These are phyloP conservation scores for Starmerella floricola DNA, from an alignment of 805 yeast species.

Conservation along the genomic window DNA sequence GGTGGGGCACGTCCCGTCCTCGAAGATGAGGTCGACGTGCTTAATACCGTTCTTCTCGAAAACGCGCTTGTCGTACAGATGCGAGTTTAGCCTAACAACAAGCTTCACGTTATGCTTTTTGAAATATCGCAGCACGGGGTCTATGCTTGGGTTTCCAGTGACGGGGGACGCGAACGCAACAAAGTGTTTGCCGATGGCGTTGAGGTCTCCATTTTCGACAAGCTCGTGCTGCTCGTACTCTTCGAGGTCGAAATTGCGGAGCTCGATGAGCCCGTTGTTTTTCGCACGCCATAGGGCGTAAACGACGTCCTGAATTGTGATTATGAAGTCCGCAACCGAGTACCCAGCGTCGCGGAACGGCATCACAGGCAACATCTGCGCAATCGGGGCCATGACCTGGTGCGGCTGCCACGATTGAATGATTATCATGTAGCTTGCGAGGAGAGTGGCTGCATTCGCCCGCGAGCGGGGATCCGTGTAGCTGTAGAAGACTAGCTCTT, in stretches of 20 bases:
- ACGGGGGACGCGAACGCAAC: constrained; percentile 97
- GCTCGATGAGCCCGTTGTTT: constrained; percentile 76
- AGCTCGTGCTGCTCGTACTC: constrained; percentile 90
- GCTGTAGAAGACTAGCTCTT: constrained; percentile 84
- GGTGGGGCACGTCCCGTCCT: constrained; percentile 96
- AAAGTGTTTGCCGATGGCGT: constrained; percentile 80
- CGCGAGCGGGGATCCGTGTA: constrained; percentile 68
- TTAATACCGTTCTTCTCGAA: constrained; percentile 73
- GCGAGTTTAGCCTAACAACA: constrained; percentile 87
- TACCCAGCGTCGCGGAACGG: constrained; percentile 96
- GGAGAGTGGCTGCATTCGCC: constrained; percentile 86
- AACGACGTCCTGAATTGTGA: constrained; percentile 87
- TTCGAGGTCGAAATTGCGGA: constrained; percentile 73
- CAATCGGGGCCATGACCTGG: constrained; percentile 86
- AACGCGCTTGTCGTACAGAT: constrained; percentile 71
- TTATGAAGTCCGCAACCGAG: constrained; percentile 85
- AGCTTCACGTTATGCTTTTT: constrained; percentile 60
- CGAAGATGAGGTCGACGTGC: constrained; percentile 92
- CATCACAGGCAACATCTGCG: constrained; percentile 83
- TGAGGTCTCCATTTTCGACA: constrained; percentile 95
- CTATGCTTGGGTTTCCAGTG: constrained; percentile 22
- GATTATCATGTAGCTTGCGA: constrained; percentile 86
- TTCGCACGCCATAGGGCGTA: constrained; percentile 98
- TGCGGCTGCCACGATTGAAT: constrained; percentile 98
- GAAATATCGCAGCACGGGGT: constrained; percentile 69